A percentile compares a stretch with the other conserved stretches of the same genome.
Conservation (phyloP, 805 yeast genomes). For the Barnettozyma siamensis region DNA sequence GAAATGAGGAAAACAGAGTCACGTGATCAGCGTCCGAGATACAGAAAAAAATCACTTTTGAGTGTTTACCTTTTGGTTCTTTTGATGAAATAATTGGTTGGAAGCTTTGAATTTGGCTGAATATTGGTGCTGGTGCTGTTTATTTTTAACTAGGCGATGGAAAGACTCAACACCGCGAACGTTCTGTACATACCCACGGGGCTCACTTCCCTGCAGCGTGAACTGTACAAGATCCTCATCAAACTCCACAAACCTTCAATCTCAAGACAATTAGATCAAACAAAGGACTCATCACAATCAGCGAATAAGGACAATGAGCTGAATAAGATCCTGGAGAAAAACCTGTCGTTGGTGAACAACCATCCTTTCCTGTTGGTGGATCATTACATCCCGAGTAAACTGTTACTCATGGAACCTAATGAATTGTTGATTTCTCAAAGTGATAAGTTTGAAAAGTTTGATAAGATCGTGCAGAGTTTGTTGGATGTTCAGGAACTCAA, state of each 20-base stretch:
- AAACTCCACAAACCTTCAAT: slow-evolving; percentile 36
- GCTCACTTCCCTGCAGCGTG: slow-evolving; percentile 38
- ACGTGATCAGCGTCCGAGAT: no score
- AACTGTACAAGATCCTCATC: slow-evolving; percentile 37
- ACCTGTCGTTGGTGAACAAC: slow-evolving; percentile 44
- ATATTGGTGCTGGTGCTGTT: no score
- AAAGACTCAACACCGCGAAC: no score
- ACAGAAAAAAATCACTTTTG: no score
- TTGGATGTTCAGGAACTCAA: slow-evolving; percentile 8
- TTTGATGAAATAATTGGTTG: no score
- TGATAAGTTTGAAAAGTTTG: slow-evolving; percentile 54
- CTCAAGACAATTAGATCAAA: slow-evolving; percentile 15
- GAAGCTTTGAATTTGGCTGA: no score
- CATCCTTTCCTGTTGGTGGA: slow-evolving; percentile 73
- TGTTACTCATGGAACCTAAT: slow-evolving; percentile 60
- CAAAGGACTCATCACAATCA: background rate
- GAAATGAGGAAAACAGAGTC: no score
- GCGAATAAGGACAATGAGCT: slow-evolving; percentile 24
- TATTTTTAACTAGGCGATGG: no score
- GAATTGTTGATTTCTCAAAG: slow-evolving; percentile 47
- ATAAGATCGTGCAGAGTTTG: slow-evolving; percentile 32
- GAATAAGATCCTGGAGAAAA: slow-evolving; percentile 39
- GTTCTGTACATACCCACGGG: slow-evolving; percentile 35
- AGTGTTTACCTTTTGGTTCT: no score
- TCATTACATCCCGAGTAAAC: slow-evolving; percentile 69